Evolutionary conservation across 2,329 filamentous ascomycete genomes (phyloP), one percentile per base, ranked within the genome.

Genomic region (Calonectria montana): DNA sequence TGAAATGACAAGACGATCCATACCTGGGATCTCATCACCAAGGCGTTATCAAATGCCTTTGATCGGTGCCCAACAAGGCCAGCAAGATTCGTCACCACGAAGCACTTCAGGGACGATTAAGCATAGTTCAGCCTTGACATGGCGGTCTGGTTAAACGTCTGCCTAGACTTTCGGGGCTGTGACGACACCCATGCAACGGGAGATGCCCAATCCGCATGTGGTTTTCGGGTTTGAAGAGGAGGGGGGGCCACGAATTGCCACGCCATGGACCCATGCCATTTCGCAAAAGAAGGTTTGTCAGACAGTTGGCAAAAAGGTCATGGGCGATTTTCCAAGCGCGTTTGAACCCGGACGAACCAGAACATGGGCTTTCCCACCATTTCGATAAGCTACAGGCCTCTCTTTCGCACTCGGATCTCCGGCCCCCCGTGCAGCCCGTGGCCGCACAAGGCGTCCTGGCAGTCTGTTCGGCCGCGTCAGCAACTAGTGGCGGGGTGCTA

Each of bases 381-480:
- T 23, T 47, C 9, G 43, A 47, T 47, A 23, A 47, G 43, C 9
- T 23, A 35, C 31, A 35, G 9, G 21, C 21, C 43, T 47, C 43
- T 21, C 41, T 45, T 31, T 65, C 53, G 50, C 61, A 57, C 47
- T 57, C 69, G 69, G 69, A 67, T 71, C 63, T 12, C 64, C 69
- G 69, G 65, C 41, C 43, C 18, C 43, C 43, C 43, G 7, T 9
- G 43, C 43, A 23, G 43, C 41, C 18, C 18, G 41, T 21, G 21
- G 41, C 39, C 23, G 25, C 23, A 29, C 35, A 31, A 37, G 65
- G 65, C 64, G 47, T 64, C 57, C 57, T 68, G 57, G 29, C 57
- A 27, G 35, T 23, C n/a, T 16, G 21, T 15, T 31, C 35, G 69
- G 74, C 74, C 73, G 69, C 73, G 74, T 77, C 71, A 76, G 70